Evolutionary conservation across 805 yeast genomes (phyloP), one percentile per base, ranked within the genome.

Genomic region (Myxozyma neotropica): DNA sequence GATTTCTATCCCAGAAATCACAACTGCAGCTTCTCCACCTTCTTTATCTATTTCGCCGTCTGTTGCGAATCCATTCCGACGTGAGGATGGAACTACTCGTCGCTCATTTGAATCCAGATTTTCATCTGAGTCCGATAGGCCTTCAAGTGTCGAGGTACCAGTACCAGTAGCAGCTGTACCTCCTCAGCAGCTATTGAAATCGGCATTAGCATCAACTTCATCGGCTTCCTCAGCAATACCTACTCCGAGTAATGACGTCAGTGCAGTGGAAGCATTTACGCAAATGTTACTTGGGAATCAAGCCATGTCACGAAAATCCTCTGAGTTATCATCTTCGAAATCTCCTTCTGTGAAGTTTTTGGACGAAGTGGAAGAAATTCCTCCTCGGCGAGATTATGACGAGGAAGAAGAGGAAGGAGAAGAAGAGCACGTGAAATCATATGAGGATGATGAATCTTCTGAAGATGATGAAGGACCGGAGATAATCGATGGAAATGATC

Each of bases 241-340:
- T 5, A 21, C n/a, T 1, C 24, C 46, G 23, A 27, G 36, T 12
- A 24, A 27, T 17, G 65, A 58, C 21, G 42, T 50, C n/a, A 23
- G 39, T 6, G 59, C 64, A 15, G 60, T 64, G 3, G 65, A 64
- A 38, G 65, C 65, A 4, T 64, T 64, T 31, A 64, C 67, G 21
- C 51, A 53, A 23, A 42, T 64, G 58, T 23, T 64, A 12, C 49
- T 64, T 12, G 62, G 62, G 7, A 51, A 33, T 19, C 47, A 23
- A 3, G 4, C 51, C 10, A 15, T 31, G 54, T 27, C 29, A 19
- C 35, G 54, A 8, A 23, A 13, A 17, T 39, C 46, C 10, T 39
- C 46, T 12, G 54, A 50, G 27, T 10, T 36, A 24, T 24, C 44
- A 15, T 7, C 33, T 29, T 38, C 46, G 12, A 40, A 40, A 27